These are phyloP conservation scores for Vitis rupestris DNA, from an alignment of 164 flowering plant species.

Conservation along the genomic window DNA sequence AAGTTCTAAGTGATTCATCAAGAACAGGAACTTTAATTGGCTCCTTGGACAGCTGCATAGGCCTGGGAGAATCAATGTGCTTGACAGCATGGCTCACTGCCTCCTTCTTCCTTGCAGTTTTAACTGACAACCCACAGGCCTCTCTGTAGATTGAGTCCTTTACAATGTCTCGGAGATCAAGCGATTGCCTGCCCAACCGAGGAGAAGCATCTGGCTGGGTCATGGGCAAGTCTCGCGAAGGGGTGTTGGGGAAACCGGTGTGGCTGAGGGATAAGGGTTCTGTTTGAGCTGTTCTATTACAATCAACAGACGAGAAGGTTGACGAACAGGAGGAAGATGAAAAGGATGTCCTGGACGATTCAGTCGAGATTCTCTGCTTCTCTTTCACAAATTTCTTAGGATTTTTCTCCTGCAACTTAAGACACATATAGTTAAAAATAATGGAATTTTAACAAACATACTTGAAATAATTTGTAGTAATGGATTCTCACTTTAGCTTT, in stretches of 20 bases:
- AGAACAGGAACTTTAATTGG: slow-evolving; percentile 14
- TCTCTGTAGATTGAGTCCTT: slow-evolving; percentile 50
- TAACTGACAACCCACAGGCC: slow-evolving; percentile 31
- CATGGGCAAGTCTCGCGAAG: slow-evolving; percentile 1
- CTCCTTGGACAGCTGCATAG: slow-evolving; percentile 19
- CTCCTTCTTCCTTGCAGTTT: slow-evolving; percentile 26
- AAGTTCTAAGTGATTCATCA: slow-evolving; percentile 30
- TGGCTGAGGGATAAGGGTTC: slow-evolving; percentile 26
- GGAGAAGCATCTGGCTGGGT: slow-evolving; percentile 15
- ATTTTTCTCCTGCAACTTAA: slow-evolving; percentile 37
- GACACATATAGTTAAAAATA: not conserved
- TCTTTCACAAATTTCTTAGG: slow-evolving; percentile 27
- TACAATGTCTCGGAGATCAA: slow-evolving; percentile 37
- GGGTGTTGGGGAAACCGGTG: slow-evolving; percentile 8
- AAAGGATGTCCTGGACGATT: slow-evolving; percentile 44
- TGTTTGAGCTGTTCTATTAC: slow-evolving; percentile 19
- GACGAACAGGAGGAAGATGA: slow-evolving; percentile 56
- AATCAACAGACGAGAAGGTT: slow-evolving; percentile 47
- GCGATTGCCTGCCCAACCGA: slow-evolving; percentile 15
- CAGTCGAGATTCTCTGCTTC: slow-evolving; percentile 36
- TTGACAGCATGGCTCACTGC: slow-evolving; percentile 23
- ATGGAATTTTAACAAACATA: not conserved
- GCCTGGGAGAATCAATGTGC: slow-evolving; percentile 61
- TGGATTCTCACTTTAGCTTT: slow-evolving; percentile 27
- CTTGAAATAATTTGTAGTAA: not conserved